Evolutionary conservation across 164 flowering plant genomes (phyloP).

Genomic region (Dillenia turbinata): DNA sequence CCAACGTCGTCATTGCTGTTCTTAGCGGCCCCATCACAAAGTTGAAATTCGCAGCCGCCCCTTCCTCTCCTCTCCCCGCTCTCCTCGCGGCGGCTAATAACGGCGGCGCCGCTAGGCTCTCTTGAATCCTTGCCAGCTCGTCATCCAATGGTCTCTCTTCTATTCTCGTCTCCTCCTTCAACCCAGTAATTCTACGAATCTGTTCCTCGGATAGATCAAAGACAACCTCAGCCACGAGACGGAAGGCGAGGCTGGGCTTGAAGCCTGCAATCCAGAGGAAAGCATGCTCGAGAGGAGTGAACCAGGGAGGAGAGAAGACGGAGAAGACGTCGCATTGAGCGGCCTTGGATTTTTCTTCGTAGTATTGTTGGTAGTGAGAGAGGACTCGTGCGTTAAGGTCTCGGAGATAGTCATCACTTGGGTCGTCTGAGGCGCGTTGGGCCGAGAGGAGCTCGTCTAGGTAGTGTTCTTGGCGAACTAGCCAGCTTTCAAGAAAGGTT

Average conservation of each 20-base stretch:
- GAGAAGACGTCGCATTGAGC: conserved; percentile 22
- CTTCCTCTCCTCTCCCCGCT: conserved; percentile 9
- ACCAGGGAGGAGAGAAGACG: conserved; percentile 46
- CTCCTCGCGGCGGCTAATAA: conserved; percentile 22
- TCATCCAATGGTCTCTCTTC: conserved; percentile 34
- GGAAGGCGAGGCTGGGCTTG: conserved; percentile 37
- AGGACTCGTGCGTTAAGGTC: conserved; percentile 31
- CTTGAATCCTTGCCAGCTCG: conserved; percentile 51
- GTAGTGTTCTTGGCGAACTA: conserved; percentile 35
- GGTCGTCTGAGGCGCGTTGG: conserved; percentile 3
- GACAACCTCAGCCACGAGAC: conserved; percentile 22
- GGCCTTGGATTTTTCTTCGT: conserved; percentile 32
- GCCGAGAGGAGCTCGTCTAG: conserved; percentile 36
- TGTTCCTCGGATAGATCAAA: conserved; percentile 40
- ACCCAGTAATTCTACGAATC: conserved; percentile 11
- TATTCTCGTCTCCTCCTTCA: conserved; percentile 25
- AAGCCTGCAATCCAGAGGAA: conserved; percentile 64
- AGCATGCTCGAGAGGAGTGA: conserved; percentile 39
- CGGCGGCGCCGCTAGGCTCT: conserved; percentile 45
- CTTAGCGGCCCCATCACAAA: conserved; percentile 13
- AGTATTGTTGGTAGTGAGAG: conserved; percentile 49
- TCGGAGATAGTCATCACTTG: conserved; percentile 12
- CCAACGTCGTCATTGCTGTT: conserved; percentile 21
- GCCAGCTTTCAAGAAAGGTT: conserved; percentile 35
- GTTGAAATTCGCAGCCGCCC: conserved; percentile 8